Percentiles rank a stretch among this genome's conserved stretches.
These are phyloP conservation scores for Santalum album DNA, from an alignment of 164 flowering plant genomes.

Conservation along the genomic window DNA sequence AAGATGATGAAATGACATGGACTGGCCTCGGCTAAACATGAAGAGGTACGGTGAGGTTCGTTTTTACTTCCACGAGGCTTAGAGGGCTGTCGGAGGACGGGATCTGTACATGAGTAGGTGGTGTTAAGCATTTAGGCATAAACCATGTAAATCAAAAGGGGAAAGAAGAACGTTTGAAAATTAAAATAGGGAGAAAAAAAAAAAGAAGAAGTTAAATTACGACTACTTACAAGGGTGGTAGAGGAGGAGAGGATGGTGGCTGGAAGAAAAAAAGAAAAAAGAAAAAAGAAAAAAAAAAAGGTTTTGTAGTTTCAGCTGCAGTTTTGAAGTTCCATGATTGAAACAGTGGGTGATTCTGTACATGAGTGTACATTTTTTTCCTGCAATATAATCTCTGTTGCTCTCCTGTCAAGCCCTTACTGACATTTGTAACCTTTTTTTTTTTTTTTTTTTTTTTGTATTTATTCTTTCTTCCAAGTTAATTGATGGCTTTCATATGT, in stretches of 20 bases:
- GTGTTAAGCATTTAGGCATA: conserved; percentile 20
- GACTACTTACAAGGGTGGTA: too few relatives aligned
- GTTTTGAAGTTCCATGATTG: conserved; percentile 22
- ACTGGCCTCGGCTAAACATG: not conserved
- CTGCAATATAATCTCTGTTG: conserved; percentile 17
- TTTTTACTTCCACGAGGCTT: not conserved
- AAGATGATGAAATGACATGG: not conserved
- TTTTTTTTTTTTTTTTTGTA: not conserved
- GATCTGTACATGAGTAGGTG: conserved; percentile 28
- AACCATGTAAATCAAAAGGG: conserved; percentile 25
- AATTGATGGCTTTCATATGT: too few relatives aligned
- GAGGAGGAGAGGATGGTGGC: conserved; percentile 12
- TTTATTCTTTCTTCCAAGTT: too few relatives aligned
- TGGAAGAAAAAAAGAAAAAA: not conserved
- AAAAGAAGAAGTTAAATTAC: not conserved
- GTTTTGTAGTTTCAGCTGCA: conserved; percentile 19
- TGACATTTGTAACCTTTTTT: too few relatives aligned
- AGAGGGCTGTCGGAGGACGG: conserved; percentile 10
- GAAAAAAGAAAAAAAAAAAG: not conserved
- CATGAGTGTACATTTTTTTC: conserved; percentile 7
- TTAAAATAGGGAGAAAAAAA: conserved; percentile 4
- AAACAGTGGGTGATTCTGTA: conserved; percentile 5
- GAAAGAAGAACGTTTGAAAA: conserved; percentile 5
- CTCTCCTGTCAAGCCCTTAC: too few relatives aligned
- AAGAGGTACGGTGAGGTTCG: not conserved